phyloP scores from a whole-genome alignment of 2,329 filamentous ascomycete species.

The Fusarium phyllophilum region DNA sequence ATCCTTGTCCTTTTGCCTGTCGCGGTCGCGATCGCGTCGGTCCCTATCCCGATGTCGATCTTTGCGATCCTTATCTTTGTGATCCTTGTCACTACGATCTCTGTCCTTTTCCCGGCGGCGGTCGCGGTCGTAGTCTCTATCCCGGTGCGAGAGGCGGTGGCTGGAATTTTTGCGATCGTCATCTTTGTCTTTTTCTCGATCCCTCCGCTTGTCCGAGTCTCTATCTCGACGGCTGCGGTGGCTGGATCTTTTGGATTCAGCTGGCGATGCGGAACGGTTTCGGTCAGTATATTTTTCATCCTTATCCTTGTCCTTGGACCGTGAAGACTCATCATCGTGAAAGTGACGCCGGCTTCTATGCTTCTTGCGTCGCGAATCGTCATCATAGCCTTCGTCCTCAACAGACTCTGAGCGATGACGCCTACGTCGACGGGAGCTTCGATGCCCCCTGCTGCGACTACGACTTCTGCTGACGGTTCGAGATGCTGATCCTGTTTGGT shows the following conservation, averaged over 20 bases:
- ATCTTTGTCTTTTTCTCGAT: conserved; percentile 56
- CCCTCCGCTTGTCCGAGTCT: conserved; percentile 54
- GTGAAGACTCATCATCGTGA: conserved; percentile 56
- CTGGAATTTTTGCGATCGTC: conserved; percentile 56
- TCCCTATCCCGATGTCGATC: conserved; percentile 52
- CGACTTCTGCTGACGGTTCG: conserved; percentile 47
- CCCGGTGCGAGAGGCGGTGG: conserved; percentile 36
- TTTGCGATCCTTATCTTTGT: conserved; percentile 56
- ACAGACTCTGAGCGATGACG: conserved; percentile 65
- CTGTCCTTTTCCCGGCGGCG: conserved; percentile 53
- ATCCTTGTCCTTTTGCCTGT: conserved; percentile 49
- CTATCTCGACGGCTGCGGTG: conserved; percentile 71
- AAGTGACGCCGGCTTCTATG: conserved; percentile 57
- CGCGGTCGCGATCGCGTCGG: conserved; percentile 46
- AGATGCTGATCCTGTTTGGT: conserved; percentile 48
- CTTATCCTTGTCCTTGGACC: conserved; percentile 51
- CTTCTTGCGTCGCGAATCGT: conserved; percentile 60
- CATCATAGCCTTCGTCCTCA: conserved; percentile 60
- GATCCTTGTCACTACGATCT: conserved; percentile 50
- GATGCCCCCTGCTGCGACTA: conserved; percentile 57
- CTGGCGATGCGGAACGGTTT: conserved; percentile 73
- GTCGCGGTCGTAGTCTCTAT: conserved; percentile 56
- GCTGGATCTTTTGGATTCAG: conserved; percentile 64
- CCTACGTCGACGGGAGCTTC: conserved; percentile 60
- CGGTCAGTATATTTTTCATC: conserved; percentile 61